Conservation (phyloP, 495 filamentous ascomycete genomes). For the Echria macrotheca region DNA sequence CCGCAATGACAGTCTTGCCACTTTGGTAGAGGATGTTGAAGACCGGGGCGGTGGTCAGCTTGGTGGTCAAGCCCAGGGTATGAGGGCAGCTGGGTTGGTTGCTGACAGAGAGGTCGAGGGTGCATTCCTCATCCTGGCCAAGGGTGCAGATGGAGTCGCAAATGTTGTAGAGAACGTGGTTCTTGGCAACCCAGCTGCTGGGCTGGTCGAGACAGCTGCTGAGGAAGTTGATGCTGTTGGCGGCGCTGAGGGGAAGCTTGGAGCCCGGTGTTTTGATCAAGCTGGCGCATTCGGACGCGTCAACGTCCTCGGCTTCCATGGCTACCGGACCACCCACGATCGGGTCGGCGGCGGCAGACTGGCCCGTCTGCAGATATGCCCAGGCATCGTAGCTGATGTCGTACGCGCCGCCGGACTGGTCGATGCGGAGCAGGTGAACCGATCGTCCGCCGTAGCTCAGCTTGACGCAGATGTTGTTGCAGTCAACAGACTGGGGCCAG, state of each 20-base stretch:
- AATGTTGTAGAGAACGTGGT: constrained; percentile 36
- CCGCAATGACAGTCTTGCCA: constrained; percentile 23
- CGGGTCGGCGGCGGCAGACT: constrained; percentile 25
- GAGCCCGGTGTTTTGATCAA: constrained; percentile 23
- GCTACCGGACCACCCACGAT: constrained; percentile 30
- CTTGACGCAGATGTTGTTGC: constrained; percentile 39
- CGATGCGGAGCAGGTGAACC: constrained; percentile 36
- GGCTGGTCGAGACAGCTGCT: constrained; percentile 31
- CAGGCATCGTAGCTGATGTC: constrained; percentile 42
- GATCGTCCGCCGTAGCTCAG: constrained; percentile 31
- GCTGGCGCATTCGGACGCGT: constrained; percentile 27
- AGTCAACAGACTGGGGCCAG: constrained; percentile 37
- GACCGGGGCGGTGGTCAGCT: constrained; percentile 12
- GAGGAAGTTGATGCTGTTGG: constrained; percentile 42
- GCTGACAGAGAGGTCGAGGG: constrained; percentile 29
- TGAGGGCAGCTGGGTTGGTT: constrained; percentile 37
- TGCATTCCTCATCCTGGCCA: constrained; percentile 36
- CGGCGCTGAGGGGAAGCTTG: constrained; percentile 35
- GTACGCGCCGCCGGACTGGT: constrained; percentile 37
- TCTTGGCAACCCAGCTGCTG: constrained; percentile 30
- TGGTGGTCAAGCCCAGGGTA: constrained; percentile 21
- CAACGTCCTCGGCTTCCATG: constrained; percentile 31
- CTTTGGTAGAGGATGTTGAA: constrained; percentile 38
- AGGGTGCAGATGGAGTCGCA: constrained; percentile 30
- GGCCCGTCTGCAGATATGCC: constrained; percentile 37